These are phyloP conservation scores for Russula griseocarnosa DNA, from an alignment of 768 basidiomycete species.

Conservation along the genomic window DNA sequence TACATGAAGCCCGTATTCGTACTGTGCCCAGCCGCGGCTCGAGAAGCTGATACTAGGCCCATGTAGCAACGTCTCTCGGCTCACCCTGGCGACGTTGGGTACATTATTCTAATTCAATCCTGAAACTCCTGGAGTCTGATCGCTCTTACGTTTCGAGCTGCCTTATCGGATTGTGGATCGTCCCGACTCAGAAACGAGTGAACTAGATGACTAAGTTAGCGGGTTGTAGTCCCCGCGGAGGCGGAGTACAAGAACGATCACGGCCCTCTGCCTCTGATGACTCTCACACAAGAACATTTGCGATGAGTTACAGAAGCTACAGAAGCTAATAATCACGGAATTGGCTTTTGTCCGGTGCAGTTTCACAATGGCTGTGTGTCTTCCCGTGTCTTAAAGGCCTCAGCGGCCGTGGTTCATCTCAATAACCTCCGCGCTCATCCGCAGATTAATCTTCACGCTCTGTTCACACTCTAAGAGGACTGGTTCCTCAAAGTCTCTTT, in stretches of 20 bases:
- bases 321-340: not conserved
- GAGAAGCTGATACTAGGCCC: not conserved
- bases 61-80: not conserved
- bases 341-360: not conserved
- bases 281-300: not conserved
- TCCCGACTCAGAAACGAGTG: no score
- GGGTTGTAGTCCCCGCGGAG: not conserved
- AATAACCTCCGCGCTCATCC: not conserved
- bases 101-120: not conserved
- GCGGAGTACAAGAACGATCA: no score
- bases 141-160: no score
- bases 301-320: no score
- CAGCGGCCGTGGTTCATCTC: not conserved
- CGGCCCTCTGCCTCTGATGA: no score
- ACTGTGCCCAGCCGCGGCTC: not conserved
- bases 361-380: not conserved
- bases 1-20: not conserved
- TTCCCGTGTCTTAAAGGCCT: conserved; percentile 10
- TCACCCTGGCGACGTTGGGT: not conserved
- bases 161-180: no score
- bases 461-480: not conserved
- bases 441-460: not conserved
- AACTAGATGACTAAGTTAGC: no score
- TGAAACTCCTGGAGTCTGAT: no score
- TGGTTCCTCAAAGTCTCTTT: conserved; percentile 5